A percentile compares a stretch with the other conserved stretches of the same genome.
Evolutionary conservation across 2,329 filamentous ascomycete species (phyloP).

Genomic region (Macrophomina phaseolina): DNA sequence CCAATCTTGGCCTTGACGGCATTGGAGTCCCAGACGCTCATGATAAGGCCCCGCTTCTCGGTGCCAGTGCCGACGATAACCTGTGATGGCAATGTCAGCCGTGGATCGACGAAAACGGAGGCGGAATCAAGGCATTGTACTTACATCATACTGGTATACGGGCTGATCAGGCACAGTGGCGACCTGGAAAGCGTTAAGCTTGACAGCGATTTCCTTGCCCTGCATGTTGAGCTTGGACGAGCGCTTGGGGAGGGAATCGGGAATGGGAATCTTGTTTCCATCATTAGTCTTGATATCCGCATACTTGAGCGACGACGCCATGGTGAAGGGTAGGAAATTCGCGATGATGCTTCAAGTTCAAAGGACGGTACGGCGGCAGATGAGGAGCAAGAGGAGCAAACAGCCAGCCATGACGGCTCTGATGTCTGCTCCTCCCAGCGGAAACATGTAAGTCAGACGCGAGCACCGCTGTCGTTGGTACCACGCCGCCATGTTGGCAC

Average conservation of each 20-base stretch:
- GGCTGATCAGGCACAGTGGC: constrained; percentile 62
- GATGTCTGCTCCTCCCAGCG: too few relatives aligned
- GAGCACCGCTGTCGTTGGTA: background rate
- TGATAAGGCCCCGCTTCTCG: constrained; percentile 70
- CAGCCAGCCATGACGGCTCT: too few relatives aligned
- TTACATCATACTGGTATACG: constrained; percentile 85
- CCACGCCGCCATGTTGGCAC: background rate
- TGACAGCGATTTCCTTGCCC: constrained; percentile 48
- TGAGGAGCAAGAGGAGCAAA: background rate
- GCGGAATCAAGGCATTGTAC: constrained; percentile 42
- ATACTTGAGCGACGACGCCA: background rate
- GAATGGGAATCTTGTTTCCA: constrained; percentile 34
- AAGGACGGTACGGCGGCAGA: background rate
- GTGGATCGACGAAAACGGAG: constrained; percentile 18
- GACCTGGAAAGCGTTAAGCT: constrained; percentile 79
- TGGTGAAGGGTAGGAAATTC: background rate
- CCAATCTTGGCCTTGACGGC: constrained; percentile 63
- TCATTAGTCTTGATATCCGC: constrained; percentile 1
- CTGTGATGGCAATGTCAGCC: constrained; percentile 49
- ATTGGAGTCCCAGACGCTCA: constrained; percentile 76
- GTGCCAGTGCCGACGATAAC: constrained; percentile 68
- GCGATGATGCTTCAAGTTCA: background rate
- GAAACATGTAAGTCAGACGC: too few relatives aligned
- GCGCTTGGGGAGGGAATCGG: constrained; percentile 39
- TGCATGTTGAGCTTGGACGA: constrained; percentile 45